phyloP scores from a whole-genome alignment of 495 filamentous ascomycete genomes.

The Penicillium crystallinum region DNA sequence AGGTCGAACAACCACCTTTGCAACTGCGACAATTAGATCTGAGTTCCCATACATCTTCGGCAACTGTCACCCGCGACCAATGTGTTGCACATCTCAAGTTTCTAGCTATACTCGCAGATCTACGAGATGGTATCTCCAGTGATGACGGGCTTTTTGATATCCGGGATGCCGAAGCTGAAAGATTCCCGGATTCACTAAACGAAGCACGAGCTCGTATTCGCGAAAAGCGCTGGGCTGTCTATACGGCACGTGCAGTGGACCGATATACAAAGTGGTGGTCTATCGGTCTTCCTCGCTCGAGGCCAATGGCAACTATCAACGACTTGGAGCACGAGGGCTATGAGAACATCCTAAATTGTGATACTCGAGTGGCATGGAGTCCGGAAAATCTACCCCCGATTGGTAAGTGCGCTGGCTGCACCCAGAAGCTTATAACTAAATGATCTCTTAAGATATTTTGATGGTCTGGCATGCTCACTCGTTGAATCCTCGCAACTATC shows the following conservation, averaged over 20 bases:
- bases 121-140: conserved; percentile 62
- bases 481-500: conserved; percentile 70
- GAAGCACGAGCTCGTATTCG: conserved; percentile 39
- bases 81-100: conserved; percentile 79
- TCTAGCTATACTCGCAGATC: conserved; percentile 59
- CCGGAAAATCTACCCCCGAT: conserved; percentile 22
- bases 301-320: conserved; percentile 5
- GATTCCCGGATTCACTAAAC: conserved; percentile 6
- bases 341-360: conserved; percentile 10
- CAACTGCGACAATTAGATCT: conserved; percentile 17
- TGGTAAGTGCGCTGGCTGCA: conserved; percentile 12
- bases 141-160: conserved; percentile 65
- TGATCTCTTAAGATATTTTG: conserved; percentile 55
- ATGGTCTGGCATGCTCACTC: conserved; percentile 88
- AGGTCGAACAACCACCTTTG: conserved; percentile 2
- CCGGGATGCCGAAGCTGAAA: conserved; percentile 42
- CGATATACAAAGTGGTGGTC: conserved; percentile 72
- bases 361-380: conserved; percentile 13
- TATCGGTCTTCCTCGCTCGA: conserved; percentile 16
- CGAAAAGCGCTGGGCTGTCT: conserved; percentile 78
- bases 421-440: not conserved
- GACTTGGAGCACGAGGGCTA: conserved; percentile 7
- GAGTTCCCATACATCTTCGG: not conserved
- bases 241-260: conserved; percentile 64
- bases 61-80: conserved; percentile 15